Base-by-base conservation (phyloP, 495 filamentous ascomycete genomes). In the Penicillium ucsense region DNA sequence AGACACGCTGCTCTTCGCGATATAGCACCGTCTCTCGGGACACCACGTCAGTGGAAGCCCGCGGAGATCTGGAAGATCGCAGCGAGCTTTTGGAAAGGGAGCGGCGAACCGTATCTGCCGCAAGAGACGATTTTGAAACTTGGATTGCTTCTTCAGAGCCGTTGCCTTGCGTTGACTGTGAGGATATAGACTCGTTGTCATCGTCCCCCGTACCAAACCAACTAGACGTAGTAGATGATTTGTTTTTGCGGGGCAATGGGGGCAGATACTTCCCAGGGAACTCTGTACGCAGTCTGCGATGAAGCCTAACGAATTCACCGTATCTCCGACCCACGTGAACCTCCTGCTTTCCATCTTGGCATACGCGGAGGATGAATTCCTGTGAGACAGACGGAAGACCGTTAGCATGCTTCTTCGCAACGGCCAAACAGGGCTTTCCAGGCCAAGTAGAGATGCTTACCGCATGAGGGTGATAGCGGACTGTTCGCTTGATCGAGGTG, bases 301-400 rank as follows among this genome's bases (percentile, higher is more conserved):
- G 82, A 46, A 98, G 72, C 52, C 76, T 78, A 31, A 71, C 77
- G 55, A 98, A 98, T 43, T 94, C 87, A 3, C 89, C 87, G 62
- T 95, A 98, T 58, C 92, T 75, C 51, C 89, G 76, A 5, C 82
- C 89, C 43, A 98, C 77, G 55, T 85, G 88, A 44, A 83, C 65
- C 50, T 91, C 89, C 31, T 74, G 59, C 53, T 87, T 75, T 39
- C 78, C 83, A 27, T 80, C 75, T 48, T 79, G 74, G 65, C 86
- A 88, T 7, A 94, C 85, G 6, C 90, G 78, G 41, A 98, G 71
- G 32, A 98, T 65, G 55, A 95, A 98, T 74, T 96, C 89, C 89
- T 91, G 41, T 34, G 20, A 10, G 5, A 48, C 8, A 2, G 2
- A 10, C 27, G n/a, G 31, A 20, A 43, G 28, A 37, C 11, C 5